Base-by-base conservation (phyloP, 768 basidiomycete genomes). In the Hirschioporus abietinus region DNA sequence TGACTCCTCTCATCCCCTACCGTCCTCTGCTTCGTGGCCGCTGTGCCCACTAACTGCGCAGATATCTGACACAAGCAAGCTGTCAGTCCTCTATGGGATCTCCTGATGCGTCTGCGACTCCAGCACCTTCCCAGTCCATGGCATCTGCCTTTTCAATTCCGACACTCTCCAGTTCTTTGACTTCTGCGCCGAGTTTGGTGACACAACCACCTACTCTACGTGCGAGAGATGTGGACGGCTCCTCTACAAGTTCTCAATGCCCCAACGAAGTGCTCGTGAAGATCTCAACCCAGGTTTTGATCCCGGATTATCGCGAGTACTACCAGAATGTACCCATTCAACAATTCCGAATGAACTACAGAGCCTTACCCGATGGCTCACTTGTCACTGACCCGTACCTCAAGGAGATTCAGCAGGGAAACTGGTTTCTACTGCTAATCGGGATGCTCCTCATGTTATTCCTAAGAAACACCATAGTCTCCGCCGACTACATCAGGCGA, bases 361-460 rank as follows among this genome's bases (percentile, higher is more conserved):
- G 75, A 36, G 73, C 82, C 27, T 77, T 83, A 35, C 70, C 71
- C 17, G 87, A 89, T 73, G 87, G 87, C n/a, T 86, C 87, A n/a
- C 81, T 88, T 58, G 67, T 87, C 12, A 75, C 86, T 12, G 73
- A 81, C 1, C 78, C 82, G 9, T 82, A 82, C 70, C 70, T 77
- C n/a, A 69, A 78, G 9, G 84, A 86, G 67, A 72, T 84, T 6
- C 65, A 66, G 18, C 71, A 76, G 64, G 76, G 82, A 8, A 78
- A 82, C 68, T 71, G 80, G 25, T 76, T 77, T 67, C 74, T 89
- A 18, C 70, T 87, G 66, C 74, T 86, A 27, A 75, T 77, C n/a
- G 84, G 84, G 35, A 77, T 80, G 36, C 76, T 88, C 64, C 76
- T 79, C 36, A 78, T 80, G 70, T 72, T 88, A 30, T 88, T 87